phyloP scores from a whole-genome alignment of 2,329 filamentous ascomycete species.

The Colletotrichum scovillei region DNA sequence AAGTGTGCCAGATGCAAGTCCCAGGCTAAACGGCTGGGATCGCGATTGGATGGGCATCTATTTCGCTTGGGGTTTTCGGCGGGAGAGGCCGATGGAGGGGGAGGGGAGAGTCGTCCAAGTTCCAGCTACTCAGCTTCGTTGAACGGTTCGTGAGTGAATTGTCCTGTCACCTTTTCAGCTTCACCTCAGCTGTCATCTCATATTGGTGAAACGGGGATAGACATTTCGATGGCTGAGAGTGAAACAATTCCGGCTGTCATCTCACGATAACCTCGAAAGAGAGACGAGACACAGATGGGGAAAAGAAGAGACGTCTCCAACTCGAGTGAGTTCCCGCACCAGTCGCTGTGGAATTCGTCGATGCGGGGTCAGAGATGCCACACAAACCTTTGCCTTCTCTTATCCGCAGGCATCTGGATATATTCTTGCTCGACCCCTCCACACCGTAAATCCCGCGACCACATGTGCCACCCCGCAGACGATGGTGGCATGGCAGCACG shows the following conservation, averaged over 20 bases:
- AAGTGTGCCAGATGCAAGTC: constrained; percentile 9
- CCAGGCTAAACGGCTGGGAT: constrained; percentile 12
- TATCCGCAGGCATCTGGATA: background rate
- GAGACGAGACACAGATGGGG: background rate
- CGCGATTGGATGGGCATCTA: constrained; percentile 12
- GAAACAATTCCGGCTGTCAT: background rate
- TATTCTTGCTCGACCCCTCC: background rate
- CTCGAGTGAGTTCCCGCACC: background rate
- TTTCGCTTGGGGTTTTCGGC: background rate
- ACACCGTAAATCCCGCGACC: constrained; percentile 9
- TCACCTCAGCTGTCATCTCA: constrained; percentile 1
- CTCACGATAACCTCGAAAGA: background rate
- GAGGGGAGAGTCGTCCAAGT: too few relatives aligned
- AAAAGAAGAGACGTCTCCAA: background rate
- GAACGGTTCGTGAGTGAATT: background rate
- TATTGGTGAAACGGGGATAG: background rate
- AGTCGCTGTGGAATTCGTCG: background rate
- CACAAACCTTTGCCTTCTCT: background rate
- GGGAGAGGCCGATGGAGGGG: background rate
- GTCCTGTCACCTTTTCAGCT: constrained; percentile 6
- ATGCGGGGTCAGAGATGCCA: constrained; percentile 12
- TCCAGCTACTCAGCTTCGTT: constrained; percentile 2
- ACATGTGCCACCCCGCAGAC: constrained; percentile 29
- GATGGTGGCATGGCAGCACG: constrained; percentile 1
- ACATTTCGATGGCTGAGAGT: background rate